phyloP scores from a whole-genome alignment of 1,284 basidiomycete genomes.

The Austropuccinia psidii region DNA sequence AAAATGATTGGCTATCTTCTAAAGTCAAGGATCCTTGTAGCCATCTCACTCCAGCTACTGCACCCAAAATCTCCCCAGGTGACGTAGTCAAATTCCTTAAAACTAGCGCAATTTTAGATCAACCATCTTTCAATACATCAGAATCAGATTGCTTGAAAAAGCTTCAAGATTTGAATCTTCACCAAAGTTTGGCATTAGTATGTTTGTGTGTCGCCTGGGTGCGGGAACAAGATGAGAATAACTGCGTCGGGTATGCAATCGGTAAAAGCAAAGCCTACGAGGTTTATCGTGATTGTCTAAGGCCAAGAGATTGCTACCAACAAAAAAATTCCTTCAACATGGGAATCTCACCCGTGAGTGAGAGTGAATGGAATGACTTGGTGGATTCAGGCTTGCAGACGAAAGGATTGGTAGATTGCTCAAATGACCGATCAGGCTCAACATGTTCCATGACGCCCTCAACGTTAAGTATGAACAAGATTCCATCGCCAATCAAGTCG shows the following conservation, averaged over 20 bases:
- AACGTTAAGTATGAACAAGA: neutral
- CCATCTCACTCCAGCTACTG: slow-evolving; percentile 25
- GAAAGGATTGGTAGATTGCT: slow-evolving; percentile 7
- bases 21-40: slow-evolving; percentile 3
- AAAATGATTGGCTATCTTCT: neutral
- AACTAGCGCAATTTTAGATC: slow-evolving; percentile 12
- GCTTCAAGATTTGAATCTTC: slow-evolving; percentile 30
- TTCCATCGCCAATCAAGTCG: slow-evolving; percentile 1
- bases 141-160: slow-evolving; percentile 20
- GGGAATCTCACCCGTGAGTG: slow-evolving; percentile 26
- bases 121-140: neutral
- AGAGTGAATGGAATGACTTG: slow-evolving; percentile 34
- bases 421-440: slow-evolving; percentile 2
- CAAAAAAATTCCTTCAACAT: slow-evolving; percentile 6
- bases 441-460: slow-evolving; percentile 9
- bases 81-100: slow-evolving; percentile 32
- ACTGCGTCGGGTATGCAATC: neutral
- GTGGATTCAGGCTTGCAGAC: slow-evolving; percentile 28
- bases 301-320: neutral
- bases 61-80: slow-evolving; percentile 26
- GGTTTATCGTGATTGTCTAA: slow-evolving; percentile 21
- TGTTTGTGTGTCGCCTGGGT: slow-evolving; percentile 34
- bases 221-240: slow-evolving; percentile 11
- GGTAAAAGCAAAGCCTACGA: slow-evolving; percentile 10
- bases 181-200: slow-evolving; percentile 30